Conservation (phyloP, 306 rosid species). For the Quercus alba region DNA sequence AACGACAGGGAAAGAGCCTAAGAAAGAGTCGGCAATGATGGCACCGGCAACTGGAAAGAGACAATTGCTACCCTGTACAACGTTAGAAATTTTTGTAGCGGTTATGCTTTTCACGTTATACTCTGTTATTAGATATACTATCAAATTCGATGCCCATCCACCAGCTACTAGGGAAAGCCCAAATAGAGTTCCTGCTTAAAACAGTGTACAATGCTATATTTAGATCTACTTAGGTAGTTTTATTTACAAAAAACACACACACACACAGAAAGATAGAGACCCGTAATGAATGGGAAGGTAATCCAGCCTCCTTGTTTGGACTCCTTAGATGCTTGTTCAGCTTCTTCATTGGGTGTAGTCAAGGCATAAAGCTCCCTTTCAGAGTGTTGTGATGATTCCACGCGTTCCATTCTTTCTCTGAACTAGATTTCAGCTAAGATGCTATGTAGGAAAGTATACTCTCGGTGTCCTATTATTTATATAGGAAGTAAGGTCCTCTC, state of each 20-base stretch:
- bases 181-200: constrained; percentile 22
- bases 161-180: constrained; percentile 26
- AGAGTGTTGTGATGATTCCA: background rate
- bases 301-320: constrained; percentile 40
- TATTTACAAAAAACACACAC: background rate
- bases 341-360: background rate
- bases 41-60: constrained; percentile 38
- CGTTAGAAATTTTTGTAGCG: constrained; percentile 39
- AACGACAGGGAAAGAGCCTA: constrained; percentile 30
- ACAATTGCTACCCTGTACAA: constrained; percentile 28
- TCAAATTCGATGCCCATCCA: no score
- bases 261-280: background rate
- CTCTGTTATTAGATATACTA: no score
- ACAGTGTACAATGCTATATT: background rate
- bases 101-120: constrained; percentile 28
- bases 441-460: no score
- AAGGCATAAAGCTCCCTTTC: background rate
- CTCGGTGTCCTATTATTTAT: no score
- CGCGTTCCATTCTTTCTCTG: background rate
- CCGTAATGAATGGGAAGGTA: constrained; percentile 43
- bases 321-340: background rate
- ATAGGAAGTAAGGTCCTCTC: no score
- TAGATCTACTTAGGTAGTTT: background rate
- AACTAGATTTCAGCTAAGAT: background rate
- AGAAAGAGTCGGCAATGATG: constrained; percentile 36